Base-by-base conservation (phyloP, 768 basidiomycete genomes). In the Trametes meyenii region DNA sequence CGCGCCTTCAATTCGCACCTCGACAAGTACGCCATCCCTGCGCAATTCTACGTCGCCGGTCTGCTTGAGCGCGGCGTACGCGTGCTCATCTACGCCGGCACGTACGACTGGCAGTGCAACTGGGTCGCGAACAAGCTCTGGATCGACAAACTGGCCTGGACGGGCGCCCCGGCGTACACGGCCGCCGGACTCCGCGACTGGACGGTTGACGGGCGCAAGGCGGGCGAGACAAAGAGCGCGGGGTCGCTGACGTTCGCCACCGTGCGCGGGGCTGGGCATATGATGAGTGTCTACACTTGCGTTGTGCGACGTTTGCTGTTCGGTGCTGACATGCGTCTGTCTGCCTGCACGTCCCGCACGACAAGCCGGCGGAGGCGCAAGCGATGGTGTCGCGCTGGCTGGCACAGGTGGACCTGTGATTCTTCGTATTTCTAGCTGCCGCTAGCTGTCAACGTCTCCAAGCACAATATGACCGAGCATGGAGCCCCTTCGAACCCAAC, bases 61-160 rank as follows among this genome's bases (percentile, higher is more conserved):
- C 82, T 94, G 40, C 81, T 94, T 10, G 90, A 94, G 60, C 82
- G 90, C n/a, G 88, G 87, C 0, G 74, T 95, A 19, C 83, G 86
- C 5, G 76, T 91, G 38, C 79, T 94, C 43, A 85, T 89, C 49
- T 91, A 91, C 64, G 86, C 86, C 0, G 89, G 89, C 19, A 87
- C 84, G 45, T 87, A 86, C 64, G 88, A 90, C 67, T 90, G 88
- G 87, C 87, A 87, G 62, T 92, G 89, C 70, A 90, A 91, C 70
- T 89, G 85, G 84, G 74, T 90, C 29, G 86, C 87, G 16, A 94
- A 93, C 73, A 84, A 84, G 68, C 77, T 84, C 43, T 93, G 92
- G 92, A 83, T 87, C 7, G 82, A 90, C 51, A 77, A 81, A 61
- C 76, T 94, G 52, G 82, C 87, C 54, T 93, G 92, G 92, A 83